Conservation (phyloP, 2,329 filamentous ascomycete species). For the Penicillium sp. region DNA sequence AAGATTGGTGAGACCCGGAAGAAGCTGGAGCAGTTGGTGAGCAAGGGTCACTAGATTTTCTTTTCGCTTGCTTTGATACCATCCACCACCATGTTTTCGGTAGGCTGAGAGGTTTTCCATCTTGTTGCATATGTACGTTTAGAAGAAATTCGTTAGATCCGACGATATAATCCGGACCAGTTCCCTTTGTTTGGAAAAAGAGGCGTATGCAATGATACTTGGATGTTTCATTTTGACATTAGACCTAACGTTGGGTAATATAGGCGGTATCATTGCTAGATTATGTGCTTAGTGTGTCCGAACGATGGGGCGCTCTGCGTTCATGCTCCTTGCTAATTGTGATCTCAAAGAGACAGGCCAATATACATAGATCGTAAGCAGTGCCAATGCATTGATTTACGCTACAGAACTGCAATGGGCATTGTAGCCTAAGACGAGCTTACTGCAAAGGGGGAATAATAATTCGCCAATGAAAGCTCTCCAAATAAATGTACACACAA, state of each 20-base stretch:
- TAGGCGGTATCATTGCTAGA: background rate
- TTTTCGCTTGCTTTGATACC: conserved; percentile 13
- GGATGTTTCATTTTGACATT: background rate
- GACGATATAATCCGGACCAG: conserved; percentile 24
- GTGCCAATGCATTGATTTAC: background rate
- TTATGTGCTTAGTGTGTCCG: background rate
- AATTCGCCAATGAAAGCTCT: background rate
- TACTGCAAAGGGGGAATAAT: background rate
- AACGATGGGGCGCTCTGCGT: background rate
- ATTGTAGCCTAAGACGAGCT: background rate
- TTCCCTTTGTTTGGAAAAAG: conserved; percentile 21
- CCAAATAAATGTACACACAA: conserved; percentile 5
- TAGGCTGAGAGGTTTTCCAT: conserved; percentile 14
- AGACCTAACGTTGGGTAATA: background rate
- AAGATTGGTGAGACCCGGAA: conserved; percentile 76
- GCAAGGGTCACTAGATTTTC: conserved; percentile 72
- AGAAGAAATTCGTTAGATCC: conserved; percentile 30
- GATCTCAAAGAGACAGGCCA: background rate
- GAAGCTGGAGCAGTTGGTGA: conserved; percentile 83
- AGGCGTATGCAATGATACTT: conserved; percentile 3
- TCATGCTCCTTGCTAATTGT: background rate
- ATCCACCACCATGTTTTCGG: conserved; percentile 5
- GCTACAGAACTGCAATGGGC: background rate
- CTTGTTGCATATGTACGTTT: conserved; percentile 31
- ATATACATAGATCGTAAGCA: background rate